phyloP scores from a whole-genome alignment of 2,329 filamentous ascomycete genomes.

The Diplocarpon mali region DNA sequence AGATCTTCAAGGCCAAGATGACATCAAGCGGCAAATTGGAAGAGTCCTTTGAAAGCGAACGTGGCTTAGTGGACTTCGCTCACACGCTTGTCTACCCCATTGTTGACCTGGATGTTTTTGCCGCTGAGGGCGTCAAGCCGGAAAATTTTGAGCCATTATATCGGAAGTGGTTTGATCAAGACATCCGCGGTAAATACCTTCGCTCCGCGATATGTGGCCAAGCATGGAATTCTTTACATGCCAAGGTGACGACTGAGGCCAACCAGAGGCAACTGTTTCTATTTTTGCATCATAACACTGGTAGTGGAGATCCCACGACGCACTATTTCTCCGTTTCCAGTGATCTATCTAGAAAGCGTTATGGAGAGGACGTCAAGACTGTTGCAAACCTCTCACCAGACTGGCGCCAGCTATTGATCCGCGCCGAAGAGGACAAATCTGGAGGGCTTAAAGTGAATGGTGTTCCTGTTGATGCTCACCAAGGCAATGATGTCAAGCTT shows the following conservation, averaged over 20 bases:
- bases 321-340: conserved; percentile 47
- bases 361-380: not conserved
- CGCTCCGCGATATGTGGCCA: conserved; percentile 46
- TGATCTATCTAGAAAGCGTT: not conserved
- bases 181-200: conserved; percentile 40
- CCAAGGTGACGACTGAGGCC: conserved; percentile 1
- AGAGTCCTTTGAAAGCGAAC: conserved; percentile 13
- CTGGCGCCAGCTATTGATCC: not conserved
- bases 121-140: conserved; percentile 14
- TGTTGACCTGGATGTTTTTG: conserved; percentile 25
- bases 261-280: not conserved
- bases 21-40: conserved; percentile 25
- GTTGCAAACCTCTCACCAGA: not conserved
- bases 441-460: not conserved
- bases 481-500: not conserved
- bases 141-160: not conserved
- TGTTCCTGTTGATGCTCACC: not conserved
- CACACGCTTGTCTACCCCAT: conserved; percentile 29
- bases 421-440: not conserved
- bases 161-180: conserved; percentile 3
- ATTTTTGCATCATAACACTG: conserved; percentile 37
- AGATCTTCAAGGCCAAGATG: conserved; percentile 28
- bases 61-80: conserved; percentile 9
- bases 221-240: conserved; percentile 41
- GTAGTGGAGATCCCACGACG: conserved; percentile 33